Evolutionary conservation across 139 green algal genomes (phyloP), one percentile per base, ranked within the genome.

Genomic region (Cymbomonas tetramitiformis): DNA sequence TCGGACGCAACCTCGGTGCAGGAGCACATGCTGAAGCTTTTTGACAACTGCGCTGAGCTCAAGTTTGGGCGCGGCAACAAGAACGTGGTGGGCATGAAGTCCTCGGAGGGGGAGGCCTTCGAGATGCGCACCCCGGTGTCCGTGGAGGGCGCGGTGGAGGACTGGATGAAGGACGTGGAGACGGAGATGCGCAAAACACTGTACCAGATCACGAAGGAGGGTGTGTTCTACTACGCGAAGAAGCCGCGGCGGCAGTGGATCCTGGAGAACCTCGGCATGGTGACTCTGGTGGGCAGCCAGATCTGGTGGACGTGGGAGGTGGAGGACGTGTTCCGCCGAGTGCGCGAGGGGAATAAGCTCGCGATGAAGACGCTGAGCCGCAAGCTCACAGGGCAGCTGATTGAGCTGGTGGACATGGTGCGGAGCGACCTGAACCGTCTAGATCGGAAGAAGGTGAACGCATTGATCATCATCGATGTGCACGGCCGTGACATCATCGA

Each of bases 11-110:
- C 76, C 21, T 73, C 51, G 44, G 62, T 86, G 7, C 82, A 93
- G 68, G 84, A 94, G 70, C 84, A 94, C 72, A 90, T 91, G 83
- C 75, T 94, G 10, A 94, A 94, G 81, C 74, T 94, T 7, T 94
- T 88, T 64, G 84, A 94, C 76, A 94, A 94, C 68, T 90, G 81
- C 44, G 80, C 81, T 30, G 32, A 58, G 8, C 65, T 93, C 15
- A 74, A 65, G 31, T 93, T 94, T 61, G 82, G 69, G 1, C 65
- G 81, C 49, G 78, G 78, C 58, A 87, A 90, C 71, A 88, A 90
- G 71, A 77, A 38, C 50, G 76, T 91, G n/a, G 56, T 73, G 6
- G 84, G 84, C 58, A 90, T 94, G 83, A 76, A 62, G 12, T 84
- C 71, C 33, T 79, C 68, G 38, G 83, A 94, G 73, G 79, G 80